These are phyloP conservation scores for Chrysoporthe deuterocubensis DNA, from an alignment of 2,329 filamentous ascomycete species.

Conservation along the genomic window DNA sequence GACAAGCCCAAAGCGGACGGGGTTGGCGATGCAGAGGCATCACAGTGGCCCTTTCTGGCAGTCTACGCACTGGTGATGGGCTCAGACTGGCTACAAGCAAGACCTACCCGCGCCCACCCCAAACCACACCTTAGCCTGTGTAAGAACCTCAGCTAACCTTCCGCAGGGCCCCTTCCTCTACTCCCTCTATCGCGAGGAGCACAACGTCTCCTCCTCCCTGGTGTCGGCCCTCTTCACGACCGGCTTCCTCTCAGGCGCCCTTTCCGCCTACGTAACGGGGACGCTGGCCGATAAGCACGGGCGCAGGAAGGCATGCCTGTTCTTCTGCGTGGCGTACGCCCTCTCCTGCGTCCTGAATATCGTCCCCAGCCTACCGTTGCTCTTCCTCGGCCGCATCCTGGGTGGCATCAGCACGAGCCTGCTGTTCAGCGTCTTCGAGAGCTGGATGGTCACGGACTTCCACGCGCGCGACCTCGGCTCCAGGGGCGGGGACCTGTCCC, in stretches of 20 bases:
- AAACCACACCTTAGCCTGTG: no score
- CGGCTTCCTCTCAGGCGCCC: constrained; percentile 49
- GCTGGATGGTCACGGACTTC: constrained; percentile 64
- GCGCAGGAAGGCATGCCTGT: constrained; percentile 55
- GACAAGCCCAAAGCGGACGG: neutral
- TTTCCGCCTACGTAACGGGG: constrained; percentile 51
- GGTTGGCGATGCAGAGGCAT: constrained; percentile 23
- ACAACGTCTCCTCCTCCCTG: constrained; percentile 33
- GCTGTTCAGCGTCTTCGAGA: constrained; percentile 63
- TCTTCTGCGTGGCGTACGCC: constrained; percentile 58
- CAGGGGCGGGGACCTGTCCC: constrained; percentile 47
- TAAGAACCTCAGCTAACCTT: neutral
- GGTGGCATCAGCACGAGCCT: constrained; percentile 60
- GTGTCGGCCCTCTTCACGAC: constrained; percentile 48
- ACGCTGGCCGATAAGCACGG: constrained; percentile 54
- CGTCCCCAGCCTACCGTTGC: constrained; percentile 39
- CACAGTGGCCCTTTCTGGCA: constrained; percentile 41
- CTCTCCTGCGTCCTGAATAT: constrained; percentile 51
- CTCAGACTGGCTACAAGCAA: constrained; percentile 56
- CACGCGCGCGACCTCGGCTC: constrained; percentile 47
- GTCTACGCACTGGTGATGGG: constrained; percentile 55
- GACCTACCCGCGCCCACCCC: constrained; percentile 8
- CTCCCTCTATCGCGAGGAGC: constrained; percentile 42
- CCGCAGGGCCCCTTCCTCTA: constrained; percentile 42
- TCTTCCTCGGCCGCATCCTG: constrained; percentile 57